These are phyloP conservation scores for Trichoderma guizhouense DNA, from an alignment of 2,329 filamentous ascomycete species.

Conservation along the genomic window DNA sequence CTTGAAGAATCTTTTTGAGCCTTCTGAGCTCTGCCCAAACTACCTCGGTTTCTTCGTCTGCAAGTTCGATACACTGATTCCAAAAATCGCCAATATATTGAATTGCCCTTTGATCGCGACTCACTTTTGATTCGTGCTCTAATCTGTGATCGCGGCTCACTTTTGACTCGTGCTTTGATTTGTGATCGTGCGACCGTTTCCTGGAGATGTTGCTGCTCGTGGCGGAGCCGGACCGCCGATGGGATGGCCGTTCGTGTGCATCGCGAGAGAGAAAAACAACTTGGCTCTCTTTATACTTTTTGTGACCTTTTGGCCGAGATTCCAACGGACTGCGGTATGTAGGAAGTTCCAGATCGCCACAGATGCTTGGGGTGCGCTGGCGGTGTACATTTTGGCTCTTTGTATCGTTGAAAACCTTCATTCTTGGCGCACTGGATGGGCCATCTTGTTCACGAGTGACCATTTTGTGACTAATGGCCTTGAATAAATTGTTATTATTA, in stretches of 20 bases:
- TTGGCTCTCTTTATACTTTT: background rate
- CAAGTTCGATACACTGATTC: slow-evolving; percentile 32
- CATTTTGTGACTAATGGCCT: background rate
- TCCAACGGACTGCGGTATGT: slow-evolving; percentile 23
- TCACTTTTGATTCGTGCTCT: background rate
- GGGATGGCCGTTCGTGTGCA: background rate
- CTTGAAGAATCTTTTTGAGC: slow-evolving; percentile 26
- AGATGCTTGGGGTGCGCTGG: slow-evolving; percentile 25
- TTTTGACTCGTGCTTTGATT: background rate
- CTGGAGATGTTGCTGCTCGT: slow-evolving; percentile 36
- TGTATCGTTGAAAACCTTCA: background rate
- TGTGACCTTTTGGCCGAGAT: background rate
- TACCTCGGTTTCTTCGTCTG: slow-evolving; percentile 29
- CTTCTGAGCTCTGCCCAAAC: slow-evolving; percentile 27
- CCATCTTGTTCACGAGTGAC: background rate
- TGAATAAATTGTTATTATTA: background rate
- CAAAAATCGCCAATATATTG: slow-evolving; percentile 31
- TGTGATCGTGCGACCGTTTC: slow-evolving; percentile 27
- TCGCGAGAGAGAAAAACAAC: background rate
- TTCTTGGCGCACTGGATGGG: background rate
- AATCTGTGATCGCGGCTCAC: slow-evolving; percentile 20
- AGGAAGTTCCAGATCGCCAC: slow-evolving; percentile 33
- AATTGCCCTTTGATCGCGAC: slow-evolving; percentile 32
- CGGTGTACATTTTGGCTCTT: background rate
- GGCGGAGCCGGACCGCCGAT: slow-evolving; percentile 27